These are phyloP conservation scores for Scheffersomyces insectosa DNA, from an alignment of 1,139 yeast species.

Conservation along the genomic window DNA sequence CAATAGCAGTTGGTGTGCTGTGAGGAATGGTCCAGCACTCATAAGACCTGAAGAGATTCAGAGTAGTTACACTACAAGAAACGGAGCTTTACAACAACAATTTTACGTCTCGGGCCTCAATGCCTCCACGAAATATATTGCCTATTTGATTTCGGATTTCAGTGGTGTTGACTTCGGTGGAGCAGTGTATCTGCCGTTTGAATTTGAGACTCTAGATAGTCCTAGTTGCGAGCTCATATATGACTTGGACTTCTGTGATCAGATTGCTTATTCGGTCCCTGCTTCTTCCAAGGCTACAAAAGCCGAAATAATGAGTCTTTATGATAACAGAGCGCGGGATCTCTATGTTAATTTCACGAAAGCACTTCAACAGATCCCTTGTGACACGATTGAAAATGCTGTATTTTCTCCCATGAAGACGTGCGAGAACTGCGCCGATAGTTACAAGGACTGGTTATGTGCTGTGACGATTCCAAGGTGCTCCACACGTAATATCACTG, in stretches of 20 bases:
- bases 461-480: constrained; percentile 91
- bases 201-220: constrained; percentile 58
- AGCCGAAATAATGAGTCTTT: constrained; percentile 34
- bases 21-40: constrained; percentile 49
- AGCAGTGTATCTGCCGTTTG: constrained; percentile 57
- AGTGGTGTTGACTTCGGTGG: constrained; percentile 57
- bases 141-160: constrained; percentile 60
- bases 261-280: constrained; percentile 89
- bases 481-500: constrained; percentile 42
- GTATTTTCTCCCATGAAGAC: constrained; percentile 70
- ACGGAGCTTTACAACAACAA: constrained; percentile 55
- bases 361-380: constrained; percentile 74
- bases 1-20: constrained; percentile 73
- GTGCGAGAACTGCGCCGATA: constrained; percentile 69
- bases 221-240: constrained; percentile 72
- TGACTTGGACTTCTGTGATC: constrained; percentile 72
- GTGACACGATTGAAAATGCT: constrained; percentile 72
- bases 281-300: constrained; percentile 36
- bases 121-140: constrained; percentile 62
- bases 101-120: constrained; percentile 64
- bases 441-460: constrained; percentile 89
- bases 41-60: constrained; percentile 20
- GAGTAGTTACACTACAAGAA: constrained; percentile 49
- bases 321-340: constrained; percentile 62
- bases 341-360: constrained; percentile 68